Evolutionary conservation across 495 filamentous ascomycete species (phyloP).

Genomic region (Monascus purpureus): DNA sequence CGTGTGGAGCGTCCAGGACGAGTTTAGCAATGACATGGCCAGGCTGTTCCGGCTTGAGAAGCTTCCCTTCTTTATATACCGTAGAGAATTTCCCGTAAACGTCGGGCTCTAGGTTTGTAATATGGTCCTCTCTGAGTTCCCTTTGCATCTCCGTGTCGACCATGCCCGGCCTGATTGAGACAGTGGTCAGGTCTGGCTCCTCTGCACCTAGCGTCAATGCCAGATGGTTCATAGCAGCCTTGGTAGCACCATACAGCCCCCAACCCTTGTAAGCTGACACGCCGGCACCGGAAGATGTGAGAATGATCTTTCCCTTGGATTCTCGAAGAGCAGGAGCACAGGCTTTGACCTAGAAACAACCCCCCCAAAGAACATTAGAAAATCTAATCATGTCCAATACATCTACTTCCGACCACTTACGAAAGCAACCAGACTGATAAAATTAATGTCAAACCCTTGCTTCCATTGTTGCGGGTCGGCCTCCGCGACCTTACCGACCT

Average conservation of each 20-base stretch:
- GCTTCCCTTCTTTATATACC: conserved; percentile 49
- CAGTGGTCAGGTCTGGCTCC: conserved; percentile 58
- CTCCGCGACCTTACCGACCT: conserved; percentile 59
- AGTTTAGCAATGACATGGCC: conserved; percentile 76
- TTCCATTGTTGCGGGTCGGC: conserved; percentile 57
- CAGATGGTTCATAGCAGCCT: conserved; percentile 81
- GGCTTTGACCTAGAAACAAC: conserved; percentile 46
- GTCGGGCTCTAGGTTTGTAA: conserved; percentile 45
- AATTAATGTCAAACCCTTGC: conserved; percentile 64
- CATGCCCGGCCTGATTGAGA: conserved; percentile 69
- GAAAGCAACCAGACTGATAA: conserved; percentile 66
- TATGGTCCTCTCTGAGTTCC: conserved; percentile 59
- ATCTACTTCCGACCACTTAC: too few species aligned
- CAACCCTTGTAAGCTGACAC: conserved; percentile 54
- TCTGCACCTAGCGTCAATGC: conserved; percentile 58
- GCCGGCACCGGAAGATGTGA: conserved; percentile 67
- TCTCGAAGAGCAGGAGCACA: conserved; percentile 58
- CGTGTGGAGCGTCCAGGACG: conserved; percentile 43
- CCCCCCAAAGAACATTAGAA: too few species aligned
- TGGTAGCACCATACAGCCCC: conserved; percentile 70
- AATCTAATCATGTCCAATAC: too few species aligned
- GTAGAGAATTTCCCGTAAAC: conserved; percentile 54
- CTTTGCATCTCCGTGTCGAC: conserved; percentile 92
- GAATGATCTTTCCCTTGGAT: conserved; percentile 53
- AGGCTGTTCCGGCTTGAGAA: conserved; percentile 73